Evolutionary conservation across 2,329 filamentous ascomycete species (phyloP), one percentile per base, ranked within the genome.

Genomic region (Macrophomina phaseolina): DNA sequence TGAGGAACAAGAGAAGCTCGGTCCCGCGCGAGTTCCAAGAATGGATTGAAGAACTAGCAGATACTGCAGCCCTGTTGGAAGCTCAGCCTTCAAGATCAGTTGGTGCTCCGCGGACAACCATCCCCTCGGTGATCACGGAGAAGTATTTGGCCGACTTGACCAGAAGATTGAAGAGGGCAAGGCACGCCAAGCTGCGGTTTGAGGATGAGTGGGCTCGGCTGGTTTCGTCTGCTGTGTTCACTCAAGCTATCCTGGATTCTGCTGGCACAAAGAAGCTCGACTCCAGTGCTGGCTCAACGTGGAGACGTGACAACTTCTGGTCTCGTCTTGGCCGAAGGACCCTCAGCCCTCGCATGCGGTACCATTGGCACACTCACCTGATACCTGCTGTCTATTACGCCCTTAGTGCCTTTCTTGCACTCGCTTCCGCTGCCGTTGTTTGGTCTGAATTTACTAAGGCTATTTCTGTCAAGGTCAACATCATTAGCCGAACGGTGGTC

Each of bases 31-130:
- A 91, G 49, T 95, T 94, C 74, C 88, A 90, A 71, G 94, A 97
- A 71, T 99, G 95, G 95, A 97, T 99, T 70, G 94, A 98, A 71
- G 95, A 99, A 75, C 82, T 99, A 38, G 89, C 88, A 2, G 94
- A 98, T 70, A 87, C 90, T 69, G 89, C 89, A 52, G 89, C 87
- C 71, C 78, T 92, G 5, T 87, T 89, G 2, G 92, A 94, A 70
- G 81, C 76, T 64, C 81, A 85, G 53, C 74, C 79, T 1, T 72
- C 68, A 30, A 80, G 30, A 30, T 62, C 58, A 0, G 32, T 49
- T 14, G 30, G 58, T 14, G 58, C n/a, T 2, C 45, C 42, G 7
- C 36, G 36, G 36, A 56, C 58, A n/a, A 75, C 78, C 5, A 80
- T 94, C 2, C 94, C 94, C 0, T 89, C 90, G 18, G 90, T 98